These are phyloP conservation scores for Davidsoniella australis DNA, from an alignment of 2,329 filamentous ascomycete genomes.

Conservation along the genomic window DNA sequence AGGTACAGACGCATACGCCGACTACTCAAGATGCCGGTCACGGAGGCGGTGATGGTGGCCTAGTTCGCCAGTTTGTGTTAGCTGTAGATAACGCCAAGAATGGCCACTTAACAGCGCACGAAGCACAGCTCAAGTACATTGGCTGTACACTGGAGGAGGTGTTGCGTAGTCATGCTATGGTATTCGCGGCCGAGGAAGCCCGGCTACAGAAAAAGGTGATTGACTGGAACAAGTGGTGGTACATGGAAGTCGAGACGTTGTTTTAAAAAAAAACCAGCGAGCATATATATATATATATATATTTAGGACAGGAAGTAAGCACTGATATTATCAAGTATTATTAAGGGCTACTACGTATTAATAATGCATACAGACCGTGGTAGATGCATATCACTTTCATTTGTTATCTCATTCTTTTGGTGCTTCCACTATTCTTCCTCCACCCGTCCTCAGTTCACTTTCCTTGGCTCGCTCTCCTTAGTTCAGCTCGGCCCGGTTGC, in stretches of 20 bases:
- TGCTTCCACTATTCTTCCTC: not conserved
- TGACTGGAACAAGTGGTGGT: constrained; percentile 66
- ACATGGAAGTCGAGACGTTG: constrained; percentile 18
- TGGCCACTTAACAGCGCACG: constrained; percentile 43
- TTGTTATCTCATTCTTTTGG: not conserved
- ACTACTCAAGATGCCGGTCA: constrained; percentile 23
- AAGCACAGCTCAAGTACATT: constrained; percentile 58
- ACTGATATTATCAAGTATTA: not conserved
- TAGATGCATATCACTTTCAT: not conserved
- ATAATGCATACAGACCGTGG: too few relatives aligned
- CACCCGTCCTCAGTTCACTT: not conserved
- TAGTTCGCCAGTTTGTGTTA: constrained; percentile 65
- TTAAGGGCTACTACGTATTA: too few relatives aligned
- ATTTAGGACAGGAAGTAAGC: not conserved
- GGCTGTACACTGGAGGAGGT: constrained; percentile 76
- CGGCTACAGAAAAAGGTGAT: constrained; percentile 52
- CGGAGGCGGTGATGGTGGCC: constrained; percentile 30
- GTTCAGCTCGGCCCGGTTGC: constrained; percentile 18
- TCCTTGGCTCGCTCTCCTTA: not conserved
- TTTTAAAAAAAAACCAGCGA: not conserved
- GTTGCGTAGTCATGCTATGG: constrained; percentile 76
- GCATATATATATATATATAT: too few relatives aligned
- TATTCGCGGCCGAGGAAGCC: constrained; percentile 88
- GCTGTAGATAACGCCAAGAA: constrained; percentile 70
- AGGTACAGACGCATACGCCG: constrained; percentile 23